Evolutionary conservation across 2,329 filamentous ascomycete genomes (phyloP), one percentile per base, ranked within the genome.

Genomic region (Thelonectria olida): DNA sequence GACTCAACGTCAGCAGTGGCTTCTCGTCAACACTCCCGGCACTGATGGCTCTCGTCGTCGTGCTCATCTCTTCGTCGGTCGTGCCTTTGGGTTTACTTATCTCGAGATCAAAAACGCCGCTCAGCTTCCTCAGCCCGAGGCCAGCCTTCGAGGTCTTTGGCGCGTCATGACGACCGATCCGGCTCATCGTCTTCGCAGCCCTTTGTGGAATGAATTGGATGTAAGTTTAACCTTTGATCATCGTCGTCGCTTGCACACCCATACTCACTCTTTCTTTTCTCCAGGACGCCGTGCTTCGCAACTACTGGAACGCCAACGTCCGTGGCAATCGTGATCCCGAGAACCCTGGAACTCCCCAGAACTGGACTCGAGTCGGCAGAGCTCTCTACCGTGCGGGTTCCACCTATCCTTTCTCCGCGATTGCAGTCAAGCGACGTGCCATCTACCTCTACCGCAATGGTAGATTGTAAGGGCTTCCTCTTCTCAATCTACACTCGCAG

Each of bases 101-200:
- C 2, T 7, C 0, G 12, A 48, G 0, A 64, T 66, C n/a, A 28
- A 34, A 36, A 67, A 72, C 7, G 70, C 77, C 17, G 85, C 88
- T 13, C 76, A 80, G 1, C 89, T 89, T 64, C 75, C 73, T 0
- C 88, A 91, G 68, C 88, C 89, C 2, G 90, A 92, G 75, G 91
- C 90, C 10, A 93, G 91, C 1, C 80, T 94, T 36, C 84, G 91
- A 13, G 91, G 91, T 0, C 84, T 90, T 0, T 88, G 85, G 67
- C 81, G 91, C 5, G 86, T 84, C 2, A 74, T 92, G 68, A 91
- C 86, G 7, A 92, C 92, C 77, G 76, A 78, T 12, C 86, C 86
- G 67, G 80, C 84, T 31, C 81, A 86, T 58, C 81, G 91, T 6
- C 85, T 91, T 3, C 81, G 91, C 7, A 88, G 86, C 74, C 90